A percentile compares a stretch with the other conserved stretches of the same genome.
Evolutionary conservation across 352 stramenopile genomes (phyloP).

Genomic region (Blastocystis sp.): DNA sequence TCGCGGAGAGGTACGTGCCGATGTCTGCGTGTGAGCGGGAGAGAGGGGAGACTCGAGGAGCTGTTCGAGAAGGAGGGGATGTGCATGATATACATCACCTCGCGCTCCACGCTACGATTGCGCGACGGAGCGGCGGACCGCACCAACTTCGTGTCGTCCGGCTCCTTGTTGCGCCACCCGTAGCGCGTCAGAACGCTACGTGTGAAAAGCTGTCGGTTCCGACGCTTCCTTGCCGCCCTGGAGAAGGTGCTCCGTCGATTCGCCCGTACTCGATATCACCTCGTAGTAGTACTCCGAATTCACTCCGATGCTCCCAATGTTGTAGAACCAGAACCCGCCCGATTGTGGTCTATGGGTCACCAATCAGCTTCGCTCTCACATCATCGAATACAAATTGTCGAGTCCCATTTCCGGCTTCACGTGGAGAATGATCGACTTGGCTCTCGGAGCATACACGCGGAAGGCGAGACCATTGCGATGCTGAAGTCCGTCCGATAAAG

Average conservation of each 20-base stretch:
- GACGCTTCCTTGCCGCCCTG: slow-evolving; percentile 6
- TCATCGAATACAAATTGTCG: slow-evolving; percentile 2
- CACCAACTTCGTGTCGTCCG: background rate
- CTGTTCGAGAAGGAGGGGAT: background rate
- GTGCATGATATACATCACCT: slow-evolving; percentile 29
- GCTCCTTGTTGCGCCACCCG: background rate
- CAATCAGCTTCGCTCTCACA: background rate
- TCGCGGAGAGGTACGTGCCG: background rate
- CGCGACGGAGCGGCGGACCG: background rate
- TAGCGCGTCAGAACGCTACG: background rate
- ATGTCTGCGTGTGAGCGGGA: background rate
- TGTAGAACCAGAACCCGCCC: slow-evolving; percentile 29
- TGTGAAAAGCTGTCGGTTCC: background rate
- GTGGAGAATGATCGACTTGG: background rate
- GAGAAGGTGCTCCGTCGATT: background rate
- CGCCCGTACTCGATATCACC: background rate
- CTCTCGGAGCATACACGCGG: slow-evolving; percentile 1
- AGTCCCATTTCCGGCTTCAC: background rate
- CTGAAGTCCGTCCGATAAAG: background rate
- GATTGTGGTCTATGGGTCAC: background rate
- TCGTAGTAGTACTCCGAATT: background rate
- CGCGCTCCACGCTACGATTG: background rate
- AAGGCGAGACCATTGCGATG: background rate
- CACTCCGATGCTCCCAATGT: background rate
- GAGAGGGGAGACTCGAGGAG: background rate